Evolutionary conservation across 768 basidiomycete genomes (phyloP), one percentile per base, ranked within the genome.

Genomic region (Boletus insuetus): DNA sequence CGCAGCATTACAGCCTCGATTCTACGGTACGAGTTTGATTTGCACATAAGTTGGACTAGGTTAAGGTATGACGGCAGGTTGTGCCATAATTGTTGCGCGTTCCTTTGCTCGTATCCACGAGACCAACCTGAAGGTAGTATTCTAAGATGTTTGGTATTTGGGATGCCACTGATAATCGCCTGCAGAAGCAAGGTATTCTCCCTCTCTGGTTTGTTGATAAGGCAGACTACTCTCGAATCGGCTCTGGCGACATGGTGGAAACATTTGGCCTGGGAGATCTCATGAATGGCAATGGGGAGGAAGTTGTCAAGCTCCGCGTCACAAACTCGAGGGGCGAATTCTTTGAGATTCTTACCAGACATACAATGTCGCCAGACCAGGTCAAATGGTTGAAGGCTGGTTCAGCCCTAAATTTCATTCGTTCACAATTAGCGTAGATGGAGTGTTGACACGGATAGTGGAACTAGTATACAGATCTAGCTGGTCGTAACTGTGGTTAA

Each of bases 21-120:
- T 94, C 75, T 94, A 92, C 61, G 92, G 90, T 86, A 63, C 42
- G 73, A 61, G 12, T 4, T 32, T 20, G 10, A 19, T 2, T 46
- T 49, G 16, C 38, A 31, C 13, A 37, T 26, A 14, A 35, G n/a
- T 19, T 35, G 38, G 29, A 17, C 42, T 40, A 34, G 51, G 14
- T 34, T 57, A 19, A 46, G 7, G 22, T 11, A 44, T 29, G 26
- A 24, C 41, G 24, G 12, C 58, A 88, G 92, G 96, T 17, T 94
- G 93, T 64, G 82, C 81, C 6, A 76, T 94, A 77, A 94, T 98
- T 62, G 70, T 97, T 53, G 94, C 94, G 0, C 79, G 94, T 20
- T 98, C 94, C 2, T 98, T 99, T 65, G 97, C 97, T 60, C 88
- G 97, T 48, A 99, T 99, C 48, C 97, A 99, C 69, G 97, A 98